phyloP scores from a whole-genome alignment of 257 asterid species.

The Petunia secreta region DNA sequence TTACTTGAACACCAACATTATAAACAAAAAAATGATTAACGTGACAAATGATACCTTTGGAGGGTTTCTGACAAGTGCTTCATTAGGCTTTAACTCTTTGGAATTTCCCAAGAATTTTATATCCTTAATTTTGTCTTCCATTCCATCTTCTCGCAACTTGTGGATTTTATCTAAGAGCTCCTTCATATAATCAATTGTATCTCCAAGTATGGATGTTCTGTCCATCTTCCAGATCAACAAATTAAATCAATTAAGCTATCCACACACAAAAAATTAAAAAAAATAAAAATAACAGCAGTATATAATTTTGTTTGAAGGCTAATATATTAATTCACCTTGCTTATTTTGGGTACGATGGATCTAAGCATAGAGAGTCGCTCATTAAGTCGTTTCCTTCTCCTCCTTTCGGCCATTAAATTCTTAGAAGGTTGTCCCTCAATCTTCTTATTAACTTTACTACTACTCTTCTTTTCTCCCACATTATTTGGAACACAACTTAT shows the following conservation, averaged over 20 bases:
- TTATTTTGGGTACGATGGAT: constrained; percentile 86
- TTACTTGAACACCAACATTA: too few species aligned
- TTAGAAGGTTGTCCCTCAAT: constrained; percentile 77
- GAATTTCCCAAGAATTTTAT: constrained; percentile 30
- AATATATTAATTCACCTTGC: constrained; percentile 56
- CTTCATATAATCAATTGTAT: constrained; percentile 77
- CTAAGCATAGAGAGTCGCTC: constrained; percentile 95
- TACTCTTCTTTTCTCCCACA: constrained; percentile 47
- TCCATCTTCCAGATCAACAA: constrained; percentile 65
- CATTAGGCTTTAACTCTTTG: constrained; percentile 56
- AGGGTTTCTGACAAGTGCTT: constrained; percentile 50
- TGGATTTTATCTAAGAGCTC: constrained; percentile 72
- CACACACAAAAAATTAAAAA: neutral
- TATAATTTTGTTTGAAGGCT: neutral
- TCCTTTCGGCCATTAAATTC: constrained; percentile 90
- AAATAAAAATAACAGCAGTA: neutral
- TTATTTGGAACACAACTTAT: neutral
- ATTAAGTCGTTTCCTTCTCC: constrained; percentile 78
- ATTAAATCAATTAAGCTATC: neutral
- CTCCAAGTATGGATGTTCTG: constrained; percentile 87
- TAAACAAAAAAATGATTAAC: too few species aligned
- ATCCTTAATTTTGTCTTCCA: constrained; percentile 34
- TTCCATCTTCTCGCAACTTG: constrained; percentile 46
- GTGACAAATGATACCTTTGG: constrained; percentile 54
- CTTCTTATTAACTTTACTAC: constrained; percentile 46